These are phyloP conservation scores for Agapanthus africanus DNA, from an alignment of 106 monocot genomes.

Conservation along the genomic window DNA sequence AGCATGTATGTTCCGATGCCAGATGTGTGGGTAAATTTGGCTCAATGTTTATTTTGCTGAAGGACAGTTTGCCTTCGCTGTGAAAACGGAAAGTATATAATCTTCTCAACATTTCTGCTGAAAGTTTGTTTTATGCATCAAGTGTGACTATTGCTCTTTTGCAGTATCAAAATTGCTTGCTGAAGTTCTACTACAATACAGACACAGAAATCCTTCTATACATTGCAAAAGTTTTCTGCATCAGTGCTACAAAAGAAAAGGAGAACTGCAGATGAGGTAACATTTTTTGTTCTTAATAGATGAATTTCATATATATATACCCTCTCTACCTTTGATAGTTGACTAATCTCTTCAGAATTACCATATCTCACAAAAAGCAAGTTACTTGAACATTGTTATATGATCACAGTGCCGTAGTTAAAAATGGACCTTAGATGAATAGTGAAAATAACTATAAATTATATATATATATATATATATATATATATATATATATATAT, in stretches of 20 bases:
- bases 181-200: slow-evolving; percentile 88
- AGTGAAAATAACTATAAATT: too few species aligned
- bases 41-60: slow-evolving; percentile 99
- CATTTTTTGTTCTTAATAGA: too few species aligned
- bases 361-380: too few species aligned
- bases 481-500: too few species aligned
- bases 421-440: too few species aligned
- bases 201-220: slow-evolving; percentile 80
- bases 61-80: slow-evolving; percentile 88
- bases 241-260: slow-evolving; percentile 85
- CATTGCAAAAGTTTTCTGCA: slow-evolving; percentile 97
- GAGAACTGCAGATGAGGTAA: slow-evolving; percentile 89
- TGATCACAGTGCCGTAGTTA: too few species aligned
- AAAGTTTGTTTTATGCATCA: slow-evolving; percentile 1
- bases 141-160: slow-evolving; percentile 14
- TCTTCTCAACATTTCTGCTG: neutral
- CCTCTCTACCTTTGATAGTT: too few species aligned
- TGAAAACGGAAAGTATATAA: slow-evolving; percentile 67
- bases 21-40: slow-evolving; percentile 96
- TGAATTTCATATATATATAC: too few species aligned
- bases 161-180: slow-evolving; percentile 97
- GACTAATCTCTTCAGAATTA: too few species aligned
- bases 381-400: too few species aligned
- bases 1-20: slow-evolving; percentile 96
- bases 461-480: too few species aligned